Evolutionary conservation across 2,329 filamentous ascomycete species (phyloP).

Genomic region (Sclerotinia sclerotiorum): DNA sequence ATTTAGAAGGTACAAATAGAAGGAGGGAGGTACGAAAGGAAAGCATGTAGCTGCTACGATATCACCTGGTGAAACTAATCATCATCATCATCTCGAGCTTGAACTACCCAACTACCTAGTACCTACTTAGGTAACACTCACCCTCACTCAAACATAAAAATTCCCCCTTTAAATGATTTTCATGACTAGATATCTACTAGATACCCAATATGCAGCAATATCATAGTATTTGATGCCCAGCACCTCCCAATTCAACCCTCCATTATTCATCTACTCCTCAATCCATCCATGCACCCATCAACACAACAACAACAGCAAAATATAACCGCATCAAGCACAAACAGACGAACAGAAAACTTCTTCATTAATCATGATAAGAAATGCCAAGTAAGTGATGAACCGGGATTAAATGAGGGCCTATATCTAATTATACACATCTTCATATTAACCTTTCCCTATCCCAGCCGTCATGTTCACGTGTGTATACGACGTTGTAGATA

Average conservation of each 20-base stretch:
- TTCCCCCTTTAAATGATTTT: too few relatives aligned
- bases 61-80: background rate
- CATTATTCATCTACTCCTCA: background rate
- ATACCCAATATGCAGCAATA: background rate
- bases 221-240: background rate
- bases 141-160: background rate
- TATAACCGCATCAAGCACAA: slow-evolving; percentile 4
- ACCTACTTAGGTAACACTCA: background rate
- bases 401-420: background rate
- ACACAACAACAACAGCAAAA: background rate
- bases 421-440: background rate
- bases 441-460: background rate
- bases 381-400: slow-evolving; percentile 8
- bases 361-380: slow-evolving; percentile 10
- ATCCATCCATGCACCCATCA: background rate
- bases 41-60: background rate
- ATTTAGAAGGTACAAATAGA: background rate
- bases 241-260: background rate
- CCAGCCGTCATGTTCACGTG: background rate
- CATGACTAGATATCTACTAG: background rate
- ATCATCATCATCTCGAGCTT: background rate
- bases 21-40: too few relatives aligned
- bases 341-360: background rate
- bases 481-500: background rate
- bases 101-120: too few relatives aligned